Percentiles rank a stretch among this genome's conserved stretches.
phyloP scores from a whole-genome alignment of 192 early-diverging fungal species.

The Kappamyces sp. region DNA sequence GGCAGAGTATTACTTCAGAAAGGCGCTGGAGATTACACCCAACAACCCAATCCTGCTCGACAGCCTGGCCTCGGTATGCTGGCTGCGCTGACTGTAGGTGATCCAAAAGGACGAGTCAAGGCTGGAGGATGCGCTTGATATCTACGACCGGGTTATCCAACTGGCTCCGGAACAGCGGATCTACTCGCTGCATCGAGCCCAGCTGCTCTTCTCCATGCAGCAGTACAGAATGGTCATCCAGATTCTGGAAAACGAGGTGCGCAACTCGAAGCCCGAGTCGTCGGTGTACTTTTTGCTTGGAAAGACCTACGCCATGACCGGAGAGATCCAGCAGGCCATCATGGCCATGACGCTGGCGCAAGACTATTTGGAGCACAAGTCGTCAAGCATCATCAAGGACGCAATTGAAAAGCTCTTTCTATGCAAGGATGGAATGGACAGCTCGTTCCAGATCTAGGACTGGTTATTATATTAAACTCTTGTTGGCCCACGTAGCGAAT shows the following conservation, averaged over 20 bases:
- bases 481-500: too few species aligned
- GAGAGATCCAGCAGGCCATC: conserved; percentile 46
- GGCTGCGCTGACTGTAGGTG: conserved; percentile 1
- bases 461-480: too few species aligned
- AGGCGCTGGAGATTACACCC: conserved; percentile 67
- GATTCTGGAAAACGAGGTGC: conserved; percentile 39
- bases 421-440: background rate
- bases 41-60: conserved; percentile 66
- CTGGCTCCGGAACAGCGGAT: conserved; percentile 47
- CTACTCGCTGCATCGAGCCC: conserved; percentile 66
- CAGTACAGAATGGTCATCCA: conserved; percentile 63
- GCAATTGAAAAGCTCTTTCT: background rate
- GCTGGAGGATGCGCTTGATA: conserved; percentile 44
- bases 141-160: conserved; percentile 57
- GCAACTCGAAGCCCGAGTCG: conserved; percentile 37
- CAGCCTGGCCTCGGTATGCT: conserved; percentile 61
- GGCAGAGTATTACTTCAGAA: conserved; percentile 67
- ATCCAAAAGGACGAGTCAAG: conserved; percentile 51
- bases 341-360: conserved; percentile 58
- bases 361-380: conserved; percentile 34
- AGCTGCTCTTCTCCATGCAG: conserved; percentile 47
- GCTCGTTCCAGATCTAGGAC: conserved; percentile 13
- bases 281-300: conserved; percentile 63
- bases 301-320: conserved; percentile 46
- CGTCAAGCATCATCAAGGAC: conserved; percentile 12